Percentiles rank a stretch among this genome's conserved stretches.
phyloP scores from a whole-genome alignment of 495 filamentous ascomycete species.

The Talaromyces liani region DNA sequence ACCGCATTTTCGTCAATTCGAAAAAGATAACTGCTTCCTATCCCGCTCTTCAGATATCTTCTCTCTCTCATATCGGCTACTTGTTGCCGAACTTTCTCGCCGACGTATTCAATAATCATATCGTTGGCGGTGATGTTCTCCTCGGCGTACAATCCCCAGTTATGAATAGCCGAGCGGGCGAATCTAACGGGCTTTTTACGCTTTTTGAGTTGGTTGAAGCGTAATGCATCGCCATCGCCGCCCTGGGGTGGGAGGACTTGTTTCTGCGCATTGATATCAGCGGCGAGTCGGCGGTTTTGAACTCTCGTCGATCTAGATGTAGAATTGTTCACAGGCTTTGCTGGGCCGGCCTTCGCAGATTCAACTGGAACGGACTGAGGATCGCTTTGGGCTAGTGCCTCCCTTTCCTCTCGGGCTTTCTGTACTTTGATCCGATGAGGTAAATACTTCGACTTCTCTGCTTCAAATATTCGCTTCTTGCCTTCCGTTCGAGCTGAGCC shows the following conservation, averaged over 20 bases:
- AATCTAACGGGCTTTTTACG: constrained; percentile 99
- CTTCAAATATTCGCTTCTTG: constrained; percentile 85
- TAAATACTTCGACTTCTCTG: constrained; percentile 96
- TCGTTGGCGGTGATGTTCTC: constrained; percentile 96
- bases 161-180: constrained; percentile 94
- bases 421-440: constrained; percentile 96
- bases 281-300: constrained; percentile 88
- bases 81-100: constrained; percentile 92
- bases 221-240: constrained; percentile 78
- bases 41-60: constrained; percentile 89
- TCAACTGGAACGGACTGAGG: constrained; percentile 57
- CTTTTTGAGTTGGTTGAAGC: constrained; percentile 99
- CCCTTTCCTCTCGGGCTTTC: constrained; percentile 77
- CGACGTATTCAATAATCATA: constrained; percentile 99
- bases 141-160: constrained; percentile 96
- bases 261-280: constrained; percentile 90
- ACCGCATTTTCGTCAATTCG: constrained; percentile 96
- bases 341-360: constrained; percentile 57
- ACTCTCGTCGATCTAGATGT: constrained; percentile 83
- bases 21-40: constrained; percentile 96
- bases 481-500: constrained; percentile 90
- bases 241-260: constrained; percentile 60
- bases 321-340: constrained; percentile 69
- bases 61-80: constrained; percentile 92
- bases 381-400: constrained; percentile 68